These are phyloP conservation scores for Ascochyta clinopodiicola DNA, from an alignment of 2,329 filamentous ascomycete species.

Conservation along the genomic window DNA sequence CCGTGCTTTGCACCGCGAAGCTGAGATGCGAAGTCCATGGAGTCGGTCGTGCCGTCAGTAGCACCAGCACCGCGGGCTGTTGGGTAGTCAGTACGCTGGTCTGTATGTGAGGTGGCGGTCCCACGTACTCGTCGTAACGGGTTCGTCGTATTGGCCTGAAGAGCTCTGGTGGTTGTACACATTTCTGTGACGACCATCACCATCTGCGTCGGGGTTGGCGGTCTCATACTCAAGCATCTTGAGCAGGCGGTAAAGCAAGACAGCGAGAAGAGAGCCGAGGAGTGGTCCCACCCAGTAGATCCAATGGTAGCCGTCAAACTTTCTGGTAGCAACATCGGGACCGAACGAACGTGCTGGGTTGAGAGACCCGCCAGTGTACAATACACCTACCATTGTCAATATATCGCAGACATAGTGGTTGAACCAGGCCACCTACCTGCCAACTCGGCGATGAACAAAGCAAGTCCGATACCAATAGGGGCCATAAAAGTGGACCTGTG, in stretches of 20 bases:
- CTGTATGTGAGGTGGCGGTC: not conserved
- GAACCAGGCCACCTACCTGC: constrained; percentile 37
- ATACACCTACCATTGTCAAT: constrained; percentile 48
- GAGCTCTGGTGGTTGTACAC: constrained; percentile 28
- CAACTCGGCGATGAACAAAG: constrained; percentile 56
- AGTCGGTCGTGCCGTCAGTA: constrained; percentile 36
- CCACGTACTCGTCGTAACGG: constrained; percentile 18
- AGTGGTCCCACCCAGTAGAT: constrained; percentile 60
- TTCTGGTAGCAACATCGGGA: constrained; percentile 52
- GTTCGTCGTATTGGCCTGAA: constrained; percentile 4
- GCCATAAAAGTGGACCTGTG: constrained; percentile 50
- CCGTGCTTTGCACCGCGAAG: constrained; percentile 12
- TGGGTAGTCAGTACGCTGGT: constrained; percentile 20
- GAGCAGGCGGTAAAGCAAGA: constrained; percentile 58
- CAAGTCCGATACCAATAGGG: constrained; percentile 53
- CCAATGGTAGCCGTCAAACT: constrained; percentile 57
- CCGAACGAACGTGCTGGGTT: constrained; percentile 59
- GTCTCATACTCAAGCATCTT: constrained; percentile 59
- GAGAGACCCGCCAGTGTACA: constrained; percentile 56
- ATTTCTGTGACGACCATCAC: constrained; percentile 51
- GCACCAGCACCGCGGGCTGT: constrained; percentile 35
- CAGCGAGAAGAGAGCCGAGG: constrained; percentile 55
- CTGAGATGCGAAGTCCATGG: constrained; percentile 20
- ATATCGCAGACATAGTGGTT: not conserved
- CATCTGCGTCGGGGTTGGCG: constrained; percentile 57